A percentile compares a stretch with the other conserved stretches of the same genome.
Conservation (phyloP, 2,329 filamentous ascomycete species). For the Aspergillus sp. region DNA sequence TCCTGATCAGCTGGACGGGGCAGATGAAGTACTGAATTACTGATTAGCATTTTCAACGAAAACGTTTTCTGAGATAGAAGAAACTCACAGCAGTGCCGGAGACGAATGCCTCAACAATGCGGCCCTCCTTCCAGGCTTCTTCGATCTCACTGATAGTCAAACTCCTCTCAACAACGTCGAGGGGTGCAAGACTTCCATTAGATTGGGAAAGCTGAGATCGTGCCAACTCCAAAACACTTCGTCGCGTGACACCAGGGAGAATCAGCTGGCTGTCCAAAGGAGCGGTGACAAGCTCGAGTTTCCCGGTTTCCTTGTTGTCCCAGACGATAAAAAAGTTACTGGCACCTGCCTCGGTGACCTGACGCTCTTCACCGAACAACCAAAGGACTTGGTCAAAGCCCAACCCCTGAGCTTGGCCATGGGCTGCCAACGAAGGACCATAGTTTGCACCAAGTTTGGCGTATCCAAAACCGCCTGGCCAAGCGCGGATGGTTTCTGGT, state of each 20-base stretch:
- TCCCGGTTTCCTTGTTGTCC: slow-evolving; percentile 53
- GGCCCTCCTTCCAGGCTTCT: slow-evolving; percentile 67
- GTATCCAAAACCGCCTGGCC: slow-evolving; percentile 88
- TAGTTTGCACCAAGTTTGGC: slow-evolving; percentile 95
- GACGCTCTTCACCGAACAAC: slow-evolving; percentile 73
- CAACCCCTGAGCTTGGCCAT: slow-evolving; percentile 64
- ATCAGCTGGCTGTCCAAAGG: slow-evolving; percentile 79
- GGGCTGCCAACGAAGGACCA: slow-evolving; percentile 75
- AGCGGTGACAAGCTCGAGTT: slow-evolving; percentile 71
- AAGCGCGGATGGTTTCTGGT: slow-evolving; percentile 81
- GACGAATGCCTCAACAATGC: slow-evolving; percentile 79
- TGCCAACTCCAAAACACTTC: slow-evolving; percentile 71
- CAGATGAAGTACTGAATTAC: slow-evolving; percentile 61
- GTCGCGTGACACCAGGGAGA: slow-evolving; percentile 80
- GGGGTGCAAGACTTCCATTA: slow-evolving; percentile 56
- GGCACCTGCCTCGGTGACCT: slow-evolving; percentile 86
- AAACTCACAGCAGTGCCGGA: slow-evolving; percentile 74
- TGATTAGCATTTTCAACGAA: slow-evolving; percentile 2
- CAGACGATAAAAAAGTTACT: slow-evolving; percentile 89
- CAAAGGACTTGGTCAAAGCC: slow-evolving; percentile 92
- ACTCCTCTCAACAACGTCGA: slow-evolving; percentile 75
- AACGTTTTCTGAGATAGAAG: neutral
- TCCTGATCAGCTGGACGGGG: slow-evolving; percentile 64
- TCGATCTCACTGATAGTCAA: slow-evolving; percentile 77
- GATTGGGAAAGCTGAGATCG: slow-evolving; percentile 52